Evolutionary conservation across 1,284 basidiomycete genomes (phyloP).

Genomic region (Cutaneotrichosporon cavernicola): DNA sequence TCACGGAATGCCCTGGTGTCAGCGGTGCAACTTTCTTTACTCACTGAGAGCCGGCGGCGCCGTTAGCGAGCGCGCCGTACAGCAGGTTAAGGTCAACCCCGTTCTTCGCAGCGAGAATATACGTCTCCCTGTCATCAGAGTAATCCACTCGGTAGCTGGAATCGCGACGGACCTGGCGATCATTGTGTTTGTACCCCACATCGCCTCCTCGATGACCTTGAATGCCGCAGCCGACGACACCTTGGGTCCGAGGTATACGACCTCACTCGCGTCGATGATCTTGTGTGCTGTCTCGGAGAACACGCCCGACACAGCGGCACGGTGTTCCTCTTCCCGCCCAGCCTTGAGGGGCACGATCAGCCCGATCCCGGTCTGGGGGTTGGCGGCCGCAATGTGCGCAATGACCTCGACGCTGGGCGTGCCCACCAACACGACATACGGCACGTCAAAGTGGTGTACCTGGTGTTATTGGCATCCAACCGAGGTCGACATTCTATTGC

Average conservation of each 20-base stretch:
- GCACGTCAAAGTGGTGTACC: slow-evolving; percentile 1
- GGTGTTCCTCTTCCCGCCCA: background rate
- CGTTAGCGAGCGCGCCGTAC: slow-evolving; percentile 8
- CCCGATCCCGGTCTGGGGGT: slow-evolving; percentile 14
- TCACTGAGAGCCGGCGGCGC: slow-evolving; percentile 13
- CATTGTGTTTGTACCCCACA: slow-evolving; percentile 13
- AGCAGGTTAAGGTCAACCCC: slow-evolving; percentile 13
- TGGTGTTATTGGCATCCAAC: background rate
- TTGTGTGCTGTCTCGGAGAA: slow-evolving; percentile 5
- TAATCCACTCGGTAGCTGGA: background rate
- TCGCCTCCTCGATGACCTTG: slow-evolving; percentile 11
- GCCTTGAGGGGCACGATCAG: slow-evolving; percentile 10
- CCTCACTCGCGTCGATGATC: background rate
- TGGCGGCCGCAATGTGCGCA: slow-evolving; percentile 2
- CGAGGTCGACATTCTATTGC: background rate
- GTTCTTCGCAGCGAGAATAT: slow-evolving; percentile 9
- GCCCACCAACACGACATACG: slow-evolving; percentile 12
- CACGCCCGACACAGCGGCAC: slow-evolving; percentile 11
- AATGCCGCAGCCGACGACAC: background rate
- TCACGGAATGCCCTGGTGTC: slow-evolving; percentile 12
- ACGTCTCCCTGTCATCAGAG: slow-evolving; percentile 14
- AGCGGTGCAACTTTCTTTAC: background rate
- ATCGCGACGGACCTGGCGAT: slow-evolving; percentile 5
- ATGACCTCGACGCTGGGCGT: slow-evolving; percentile 6
- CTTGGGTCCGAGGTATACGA: slow-evolving; percentile 8